Evolutionary conservation across 2,329 filamentous ascomycete genomes (phyloP).

Genomic region (Fusarium robinianum): DNA sequence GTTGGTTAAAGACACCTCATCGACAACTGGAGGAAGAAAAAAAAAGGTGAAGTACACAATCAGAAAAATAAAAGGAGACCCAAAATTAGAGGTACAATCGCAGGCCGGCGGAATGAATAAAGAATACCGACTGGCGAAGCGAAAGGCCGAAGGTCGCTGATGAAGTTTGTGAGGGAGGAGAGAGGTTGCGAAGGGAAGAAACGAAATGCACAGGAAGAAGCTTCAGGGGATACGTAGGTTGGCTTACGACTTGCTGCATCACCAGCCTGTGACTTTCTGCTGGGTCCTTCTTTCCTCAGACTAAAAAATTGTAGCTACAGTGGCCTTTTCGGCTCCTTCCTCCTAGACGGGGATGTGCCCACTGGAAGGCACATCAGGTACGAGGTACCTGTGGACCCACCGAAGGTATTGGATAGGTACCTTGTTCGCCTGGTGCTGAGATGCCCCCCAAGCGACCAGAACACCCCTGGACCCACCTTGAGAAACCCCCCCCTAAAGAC

Average conservation of each 20-base stretch:
- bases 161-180: conserved; percentile 21
- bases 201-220: conserved; percentile 29
- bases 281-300: not conserved
- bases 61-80: conserved; percentile 20
- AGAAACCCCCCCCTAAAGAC: conserved; percentile 31
- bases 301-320: conserved; percentile 46
- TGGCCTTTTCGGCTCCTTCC: conserved; percentile 41
- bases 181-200: conserved; percentile 23
- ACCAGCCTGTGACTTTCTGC: conserved; percentile 23
- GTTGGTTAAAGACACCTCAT: conserved; percentile 34
- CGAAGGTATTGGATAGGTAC: not conserved
- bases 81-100: conserved; percentile 24
- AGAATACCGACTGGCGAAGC: conserved; percentile 18
- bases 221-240: conserved; percentile 32
- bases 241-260: conserved; percentile 8
- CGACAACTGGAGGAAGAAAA: conserved; percentile 16
- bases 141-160: conserved; percentile 13
- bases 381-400: not conserved
- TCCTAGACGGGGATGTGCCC: conserved; percentile 1
- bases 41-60: conserved; percentile 13
- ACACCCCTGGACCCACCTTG: conserved; percentile 24
- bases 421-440: not conserved
- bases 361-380: conserved; percentile 1
- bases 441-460: conserved; percentile 25
- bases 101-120: conserved; percentile 23